phyloP scores from a whole-genome alignment of 441 rosid species.

The Raphanus hybrid region DNA sequence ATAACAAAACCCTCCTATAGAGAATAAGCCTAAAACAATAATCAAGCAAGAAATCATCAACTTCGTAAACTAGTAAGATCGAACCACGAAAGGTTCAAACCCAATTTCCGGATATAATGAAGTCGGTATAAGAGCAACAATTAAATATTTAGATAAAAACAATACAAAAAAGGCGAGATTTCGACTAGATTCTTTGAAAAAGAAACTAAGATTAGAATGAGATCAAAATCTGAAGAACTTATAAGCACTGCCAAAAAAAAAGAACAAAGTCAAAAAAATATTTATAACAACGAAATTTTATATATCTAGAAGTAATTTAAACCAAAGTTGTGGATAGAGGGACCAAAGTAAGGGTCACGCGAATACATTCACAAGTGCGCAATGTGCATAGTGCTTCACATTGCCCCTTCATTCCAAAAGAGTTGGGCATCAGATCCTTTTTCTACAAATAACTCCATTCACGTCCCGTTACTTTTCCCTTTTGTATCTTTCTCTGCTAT shows the following conservation, averaged over 20 bases:
- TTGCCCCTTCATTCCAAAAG: conserved; percentile 31
- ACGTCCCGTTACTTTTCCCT: conserved; percentile 37
- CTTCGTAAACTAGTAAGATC: not conserved
- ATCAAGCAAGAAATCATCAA: not conserved
- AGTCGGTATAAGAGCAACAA: not conserved
- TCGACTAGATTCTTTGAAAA: not conserved
- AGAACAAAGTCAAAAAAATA: not conserved
- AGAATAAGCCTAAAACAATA: not conserved
- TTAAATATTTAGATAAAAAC: not conserved
- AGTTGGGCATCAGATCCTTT: conserved; percentile 41
- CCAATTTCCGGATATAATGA: not conserved
- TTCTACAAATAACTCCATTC: conserved; percentile 36
- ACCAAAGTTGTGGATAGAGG: conserved; percentile 16
- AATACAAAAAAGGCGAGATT: not conserved
- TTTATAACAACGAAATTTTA: not conserved
- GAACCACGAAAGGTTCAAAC: not conserved
- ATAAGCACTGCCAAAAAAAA: not conserved
- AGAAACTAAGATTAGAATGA: not conserved
- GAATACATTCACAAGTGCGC: conserved; percentile 31
- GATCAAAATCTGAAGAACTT: not conserved
- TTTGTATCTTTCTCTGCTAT: conserved; percentile 27
- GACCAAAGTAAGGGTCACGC: conserved; percentile 20
- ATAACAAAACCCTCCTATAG: not conserved
- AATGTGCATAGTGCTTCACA: conserved; percentile 32
- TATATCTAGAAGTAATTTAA: not conserved